A percentile compares a stretch with the other conserved stretches of the same genome.
Evolutionary conservation across 164 flowering plant genomes (phyloP).

Genomic region (Liquidambar formosana): DNA sequence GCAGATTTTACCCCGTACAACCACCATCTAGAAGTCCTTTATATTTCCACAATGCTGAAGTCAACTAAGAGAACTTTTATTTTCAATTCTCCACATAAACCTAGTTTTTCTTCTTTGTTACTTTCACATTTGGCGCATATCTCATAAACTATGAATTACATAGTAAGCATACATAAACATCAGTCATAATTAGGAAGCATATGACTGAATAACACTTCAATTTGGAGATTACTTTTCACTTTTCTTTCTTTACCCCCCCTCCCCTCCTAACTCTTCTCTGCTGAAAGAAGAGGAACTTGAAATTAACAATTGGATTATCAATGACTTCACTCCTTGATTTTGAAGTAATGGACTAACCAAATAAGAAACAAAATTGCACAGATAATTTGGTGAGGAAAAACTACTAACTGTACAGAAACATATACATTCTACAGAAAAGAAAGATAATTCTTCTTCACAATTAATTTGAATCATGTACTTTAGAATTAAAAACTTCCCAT

Average conservation of each 20-base stretch:
- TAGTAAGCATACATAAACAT: not conserved
- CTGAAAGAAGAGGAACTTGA: no score
- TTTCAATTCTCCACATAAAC: no score
- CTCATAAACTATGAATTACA: not conserved
- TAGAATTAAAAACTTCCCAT: slow-evolving; percentile 25
- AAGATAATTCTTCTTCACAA: slow-evolving; percentile 4
- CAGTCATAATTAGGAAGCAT: not conserved
- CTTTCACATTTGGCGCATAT: not conserved
- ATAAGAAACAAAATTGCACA: not conserved
- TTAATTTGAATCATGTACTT: slow-evolving; percentile 27
- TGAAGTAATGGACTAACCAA: not conserved
- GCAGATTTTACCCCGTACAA: no score
- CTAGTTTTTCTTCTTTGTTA: not conserved
- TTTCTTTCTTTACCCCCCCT: no score
- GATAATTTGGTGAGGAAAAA: not conserved
- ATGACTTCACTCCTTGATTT: not conserved
- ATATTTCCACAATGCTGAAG: not conserved
- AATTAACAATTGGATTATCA: not conserved
- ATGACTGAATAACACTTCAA: no score
- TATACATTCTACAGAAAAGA: slow-evolving; percentile 9
- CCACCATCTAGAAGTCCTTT: no score
- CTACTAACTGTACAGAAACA: slow-evolving; percentile 7
- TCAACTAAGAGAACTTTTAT: no score
- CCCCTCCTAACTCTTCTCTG: no score
- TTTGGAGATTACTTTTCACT: no score